Conservation (phyloP, 2,329 filamentous ascomycete genomes). For the Leptodontidium sp. region DNA sequence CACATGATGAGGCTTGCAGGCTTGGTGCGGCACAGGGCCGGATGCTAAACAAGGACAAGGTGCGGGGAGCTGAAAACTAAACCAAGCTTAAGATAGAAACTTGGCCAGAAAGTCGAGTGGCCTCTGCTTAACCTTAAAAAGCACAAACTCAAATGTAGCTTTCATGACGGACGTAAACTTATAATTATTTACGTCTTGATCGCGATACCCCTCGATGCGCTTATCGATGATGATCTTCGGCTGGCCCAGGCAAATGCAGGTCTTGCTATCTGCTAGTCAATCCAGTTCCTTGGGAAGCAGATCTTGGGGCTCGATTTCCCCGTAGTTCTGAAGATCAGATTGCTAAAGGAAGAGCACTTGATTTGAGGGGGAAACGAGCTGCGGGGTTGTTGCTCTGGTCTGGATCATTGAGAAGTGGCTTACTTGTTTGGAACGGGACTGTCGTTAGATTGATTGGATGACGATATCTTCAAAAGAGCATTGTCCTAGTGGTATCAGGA, state of each 20-base stretch:
- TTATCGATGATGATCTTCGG: background rate
- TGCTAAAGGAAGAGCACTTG: background rate
- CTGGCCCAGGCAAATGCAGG: background rate
- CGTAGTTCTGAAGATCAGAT: constrained; percentile 2
- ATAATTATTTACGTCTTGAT: background rate
- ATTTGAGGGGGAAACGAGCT: constrained; percentile 4
- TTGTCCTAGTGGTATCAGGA: background rate
- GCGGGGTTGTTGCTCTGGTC: no score
- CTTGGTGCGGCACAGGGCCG: constrained; percentile 1
- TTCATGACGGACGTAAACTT: background rate
- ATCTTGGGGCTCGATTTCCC: background rate
- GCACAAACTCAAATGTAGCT: background rate
- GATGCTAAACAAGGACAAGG: background rate
- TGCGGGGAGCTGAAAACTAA: background rate
- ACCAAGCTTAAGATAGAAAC: background rate
- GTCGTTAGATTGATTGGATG: background rate
- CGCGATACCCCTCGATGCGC: background rate
- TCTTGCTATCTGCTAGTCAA: constrained; percentile 6
- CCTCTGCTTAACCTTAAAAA: no score
- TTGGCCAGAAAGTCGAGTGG: no score
- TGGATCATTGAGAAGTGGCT: no score
- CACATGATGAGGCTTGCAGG: background rate
- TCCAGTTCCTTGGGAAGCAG: constrained; percentile 5
- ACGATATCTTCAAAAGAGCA: background rate
- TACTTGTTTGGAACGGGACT: background rate